phyloP scores from a whole-genome alignment of 75 land plant species.

The Selaginella tamariscina region DNA sequence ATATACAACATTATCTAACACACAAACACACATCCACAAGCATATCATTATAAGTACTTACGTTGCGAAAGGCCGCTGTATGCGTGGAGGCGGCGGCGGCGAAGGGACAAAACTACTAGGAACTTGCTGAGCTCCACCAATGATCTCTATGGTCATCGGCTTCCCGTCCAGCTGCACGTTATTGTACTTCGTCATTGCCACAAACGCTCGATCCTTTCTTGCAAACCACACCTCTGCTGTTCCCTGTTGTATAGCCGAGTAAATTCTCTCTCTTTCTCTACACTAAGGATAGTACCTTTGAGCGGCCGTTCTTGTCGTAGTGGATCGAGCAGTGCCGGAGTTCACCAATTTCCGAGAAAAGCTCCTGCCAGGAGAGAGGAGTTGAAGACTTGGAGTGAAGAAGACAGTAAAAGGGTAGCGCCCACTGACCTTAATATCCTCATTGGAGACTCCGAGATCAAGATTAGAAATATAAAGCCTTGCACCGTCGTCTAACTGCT shows the following conservation, averaged over 20 bases:
- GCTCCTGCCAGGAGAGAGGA: conserved; percentile 48
- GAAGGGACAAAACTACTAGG: too few species aligned
- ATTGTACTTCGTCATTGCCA: conserved; percentile 77
- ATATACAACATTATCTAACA: too few species aligned
- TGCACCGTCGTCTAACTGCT: conserved; percentile 40
- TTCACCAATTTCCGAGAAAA: conserved; percentile 91
- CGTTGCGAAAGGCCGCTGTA: too few species aligned
- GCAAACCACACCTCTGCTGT: conserved; percentile 92
- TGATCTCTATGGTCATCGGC: conserved; percentile 79
- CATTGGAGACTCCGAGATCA: conserved; percentile 85
- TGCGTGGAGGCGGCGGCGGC: too few species aligned
- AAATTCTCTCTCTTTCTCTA: neutral
- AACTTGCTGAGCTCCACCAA: conserved; percentile 38
- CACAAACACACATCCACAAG: too few species aligned
- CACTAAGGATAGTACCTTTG: conserved; percentile 45
- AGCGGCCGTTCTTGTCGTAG: conserved; percentile 90
- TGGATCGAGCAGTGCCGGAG: conserved; percentile 59
- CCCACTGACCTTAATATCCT: conserved; percentile 78
- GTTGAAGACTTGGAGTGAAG: neutral
- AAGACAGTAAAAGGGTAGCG: neutral
- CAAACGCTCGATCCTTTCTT: conserved; percentile 52
- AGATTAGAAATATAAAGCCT: conserved; percentile 76
- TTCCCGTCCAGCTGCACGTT: conserved; percentile 95
- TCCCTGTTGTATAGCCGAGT: conserved; percentile 43
- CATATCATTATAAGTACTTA: too few species aligned